These are phyloP conservation scores for Colletotrichum horii DNA, from an alignment of 2,329 filamentous ascomycete genomes.

Conservation along the genomic window DNA sequence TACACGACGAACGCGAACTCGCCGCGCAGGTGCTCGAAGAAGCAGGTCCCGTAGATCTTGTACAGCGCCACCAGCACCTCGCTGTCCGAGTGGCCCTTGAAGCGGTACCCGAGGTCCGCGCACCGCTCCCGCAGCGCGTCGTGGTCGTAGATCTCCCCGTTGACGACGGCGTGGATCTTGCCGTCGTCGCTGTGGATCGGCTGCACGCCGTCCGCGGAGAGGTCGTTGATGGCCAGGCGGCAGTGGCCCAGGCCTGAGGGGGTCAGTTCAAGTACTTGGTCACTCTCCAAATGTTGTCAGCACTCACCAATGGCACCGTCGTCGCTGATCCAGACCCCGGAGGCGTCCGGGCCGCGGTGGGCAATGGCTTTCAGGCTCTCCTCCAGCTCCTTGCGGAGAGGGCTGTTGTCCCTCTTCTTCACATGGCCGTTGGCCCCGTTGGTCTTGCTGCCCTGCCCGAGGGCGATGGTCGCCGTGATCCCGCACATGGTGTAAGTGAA, in stretches of 20 bases:
- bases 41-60: conserved; percentile 45
- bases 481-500: conserved; percentile 11
- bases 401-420: not conserved
- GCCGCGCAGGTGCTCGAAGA: conserved; percentile 50
- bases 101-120: conserved; percentile 43
- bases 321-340: conserved; percentile 31
- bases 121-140: conserved; percentile 46
- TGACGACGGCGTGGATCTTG: conserved; percentile 59
- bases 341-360: conserved; percentile 36
- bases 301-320: not conserved
- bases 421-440: not conserved
- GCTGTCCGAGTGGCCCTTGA: conserved; percentile 51
- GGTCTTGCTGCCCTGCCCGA: not conserved
- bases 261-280: not conserved
- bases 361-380: conserved; percentile 28
- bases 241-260: conserved; percentile 47
- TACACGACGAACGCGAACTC: conserved; percentile 61
- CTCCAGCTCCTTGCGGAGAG: conserved; percentile 22
- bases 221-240: conserved; percentile 59
- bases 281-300: not conserved
- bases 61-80: conserved; percentile 61
- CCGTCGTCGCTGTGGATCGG: conserved; percentile 44
- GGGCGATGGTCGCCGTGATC: conserved; percentile 9
- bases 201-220: conserved; percentile 50
- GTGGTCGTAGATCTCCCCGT: conserved; percentile 64